Conservation (phyloP, 345 rosid species). For the Brassica juncea region DNA sequence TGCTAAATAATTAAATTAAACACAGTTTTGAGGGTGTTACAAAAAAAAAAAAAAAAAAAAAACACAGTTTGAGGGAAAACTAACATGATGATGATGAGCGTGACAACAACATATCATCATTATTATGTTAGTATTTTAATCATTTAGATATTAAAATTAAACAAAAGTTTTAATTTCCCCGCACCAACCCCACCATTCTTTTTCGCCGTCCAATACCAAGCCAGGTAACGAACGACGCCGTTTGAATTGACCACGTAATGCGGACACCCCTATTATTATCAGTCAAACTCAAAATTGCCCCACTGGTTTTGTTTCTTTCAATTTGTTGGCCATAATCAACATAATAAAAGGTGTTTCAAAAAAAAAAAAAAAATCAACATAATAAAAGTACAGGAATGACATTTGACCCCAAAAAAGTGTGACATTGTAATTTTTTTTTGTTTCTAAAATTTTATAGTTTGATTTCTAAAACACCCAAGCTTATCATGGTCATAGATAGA, state of each 20-base stretch:
- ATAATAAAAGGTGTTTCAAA: too few relatives aligned
- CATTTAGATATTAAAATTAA: constrained; percentile 18
- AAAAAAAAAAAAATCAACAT: too few relatives aligned
- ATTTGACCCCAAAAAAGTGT: too few relatives aligned
- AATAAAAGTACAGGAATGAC: too few relatives aligned
- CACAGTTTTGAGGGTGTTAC: background rate
- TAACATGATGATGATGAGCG: constrained; percentile 53
- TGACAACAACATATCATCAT: constrained; percentile 71
- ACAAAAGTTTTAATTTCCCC: constrained; percentile 3
- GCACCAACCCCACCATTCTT: constrained; percentile 31
- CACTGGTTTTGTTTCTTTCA: background rate
- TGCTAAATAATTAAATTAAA: background rate
- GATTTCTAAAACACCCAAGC: too few relatives aligned
- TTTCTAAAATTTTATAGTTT: too few relatives aligned
- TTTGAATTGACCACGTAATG: constrained; percentile 3
- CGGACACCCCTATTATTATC: constrained; percentile 6
- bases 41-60: too few relatives aligned
- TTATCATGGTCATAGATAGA: too few relatives aligned
- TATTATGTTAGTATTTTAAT: constrained; percentile 37
- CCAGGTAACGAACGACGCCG: constrained; percentile 37
- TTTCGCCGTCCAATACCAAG: constrained; percentile 24
- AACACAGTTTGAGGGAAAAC: constrained; percentile 8
- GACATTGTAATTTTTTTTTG: too few relatives aligned
- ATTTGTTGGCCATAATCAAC: background rate
- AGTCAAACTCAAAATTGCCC: background rate